These are phyloP conservation scores for Macrotyloma uniflorum DNA, from an alignment of 306 rosid genomes.

Conservation along the genomic window DNA sequence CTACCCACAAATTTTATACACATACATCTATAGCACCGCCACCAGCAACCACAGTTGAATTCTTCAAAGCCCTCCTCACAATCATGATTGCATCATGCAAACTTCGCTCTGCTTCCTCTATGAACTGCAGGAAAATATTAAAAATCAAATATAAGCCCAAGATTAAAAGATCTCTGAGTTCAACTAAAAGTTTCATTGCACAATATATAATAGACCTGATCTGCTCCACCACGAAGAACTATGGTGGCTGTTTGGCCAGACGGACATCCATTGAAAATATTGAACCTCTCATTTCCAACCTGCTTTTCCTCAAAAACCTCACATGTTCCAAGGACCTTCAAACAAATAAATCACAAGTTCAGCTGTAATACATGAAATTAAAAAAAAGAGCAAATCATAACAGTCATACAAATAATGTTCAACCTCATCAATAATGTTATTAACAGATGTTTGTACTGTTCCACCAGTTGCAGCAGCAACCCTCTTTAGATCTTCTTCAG, in stretches of 20 bases:
- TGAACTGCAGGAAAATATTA: constrained; percentile 64
- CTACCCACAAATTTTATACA: constrained; percentile 27
- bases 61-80: constrained; percentile 95
- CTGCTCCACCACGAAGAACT: constrained; percentile 99
- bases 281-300: constrained; percentile 98
- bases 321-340: constrained; percentile 94
- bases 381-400: background rate
- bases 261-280: constrained; percentile 94
- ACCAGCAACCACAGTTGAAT: constrained; percentile 97
- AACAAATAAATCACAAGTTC: constrained; percentile 33
- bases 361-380: constrained; percentile 16
- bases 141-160: constrained; percentile 23
- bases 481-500: constrained; percentile 93
- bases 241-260: constrained; percentile 94
- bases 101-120: constrained; percentile 99
- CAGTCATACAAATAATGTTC: constrained; percentile 2
- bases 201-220: constrained; percentile 65
- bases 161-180: background rate
- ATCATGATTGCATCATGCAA: constrained; percentile 99
- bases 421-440: constrained; percentile 92
- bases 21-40: constrained; percentile 99
- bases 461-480: constrained; percentile 98
- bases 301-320: constrained; percentile 93
- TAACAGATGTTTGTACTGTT: constrained; percentile 95
- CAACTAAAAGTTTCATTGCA: background rate